Conservation (phyloP, 2,329 filamentous ascomycete genomes). For the Stromatinia cepivora region DNA sequence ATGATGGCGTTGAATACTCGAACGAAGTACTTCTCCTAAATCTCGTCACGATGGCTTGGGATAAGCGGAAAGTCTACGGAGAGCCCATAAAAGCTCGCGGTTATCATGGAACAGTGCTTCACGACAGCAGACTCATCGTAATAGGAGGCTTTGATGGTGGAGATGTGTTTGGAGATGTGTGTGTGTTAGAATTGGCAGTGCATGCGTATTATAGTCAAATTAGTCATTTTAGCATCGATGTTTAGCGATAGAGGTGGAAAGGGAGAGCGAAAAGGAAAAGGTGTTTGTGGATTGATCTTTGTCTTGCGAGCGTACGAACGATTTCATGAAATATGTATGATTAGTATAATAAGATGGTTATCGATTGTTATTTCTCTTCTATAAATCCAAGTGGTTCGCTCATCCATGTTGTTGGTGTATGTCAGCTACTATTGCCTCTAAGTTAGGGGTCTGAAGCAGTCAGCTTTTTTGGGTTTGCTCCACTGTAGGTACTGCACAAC, state of each 20-base stretch:
- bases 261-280: slow-evolving; percentile 19
- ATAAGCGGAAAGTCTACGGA: slow-evolving; percentile 64
- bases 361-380: not conserved
- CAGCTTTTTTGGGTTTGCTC: not conserved
- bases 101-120: slow-evolving; percentile 65
- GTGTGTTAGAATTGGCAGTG: slow-evolving; percentile 66
- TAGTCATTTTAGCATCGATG: slow-evolving; percentile 69
- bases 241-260: slow-evolving; percentile 43
- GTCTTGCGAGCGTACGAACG: slow-evolving; percentile 11
- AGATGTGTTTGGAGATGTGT: slow-evolving; percentile 68
- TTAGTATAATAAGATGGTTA: slow-evolving; percentile 20
- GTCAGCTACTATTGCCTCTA: not conserved
- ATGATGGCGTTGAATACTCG: slow-evolving; percentile 69
- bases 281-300: slow-evolving; percentile 12
- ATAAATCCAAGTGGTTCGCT: not conserved
- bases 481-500: too few species aligned
- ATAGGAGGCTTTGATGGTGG: slow-evolving; percentile 68
- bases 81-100: slow-evolving; percentile 62
- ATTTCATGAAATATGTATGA: slow-evolving; percentile 21
- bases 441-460: not conserved
- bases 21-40: slow-evolving; percentile 69
- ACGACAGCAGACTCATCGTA: slow-evolving; percentile 63
- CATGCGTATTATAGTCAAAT: slow-evolving; percentile 74
- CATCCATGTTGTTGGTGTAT: not conserved
- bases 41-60: slow-evolving; percentile 73